Evolutionary conservation across 306 rosid genomes (phyloP).

Genomic region (Urtica urens): DNA sequence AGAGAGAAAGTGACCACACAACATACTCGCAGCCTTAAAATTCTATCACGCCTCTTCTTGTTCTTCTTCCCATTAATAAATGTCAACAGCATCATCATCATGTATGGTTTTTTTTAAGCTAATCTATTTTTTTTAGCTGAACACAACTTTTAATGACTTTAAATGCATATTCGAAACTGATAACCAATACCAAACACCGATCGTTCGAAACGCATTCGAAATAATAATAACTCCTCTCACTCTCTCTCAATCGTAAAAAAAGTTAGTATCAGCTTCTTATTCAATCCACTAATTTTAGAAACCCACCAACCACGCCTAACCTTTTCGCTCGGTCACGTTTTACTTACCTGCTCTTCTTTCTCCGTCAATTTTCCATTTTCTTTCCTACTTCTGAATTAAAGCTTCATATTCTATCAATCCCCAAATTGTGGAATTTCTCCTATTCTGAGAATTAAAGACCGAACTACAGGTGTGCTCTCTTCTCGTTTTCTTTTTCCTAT

Average conservation of each 20-base stretch:
- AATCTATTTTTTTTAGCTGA: no score
- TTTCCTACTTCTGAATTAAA: background rate
- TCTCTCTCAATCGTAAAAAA: no score
- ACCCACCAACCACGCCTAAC: constrained; percentile 23
- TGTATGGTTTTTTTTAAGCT: no score
- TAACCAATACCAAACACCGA: no score
- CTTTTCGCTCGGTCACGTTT: constrained; percentile 17
- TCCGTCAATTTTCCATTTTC: background rate
- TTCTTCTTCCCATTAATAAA: background rate
- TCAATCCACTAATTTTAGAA: no score
- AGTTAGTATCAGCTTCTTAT: no score
- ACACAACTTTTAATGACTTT: no score
- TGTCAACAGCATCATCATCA: no score
- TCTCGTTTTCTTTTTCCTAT: constrained; percentile 5
- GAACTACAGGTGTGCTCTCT: constrained; percentile 32
- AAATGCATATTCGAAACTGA: no score
- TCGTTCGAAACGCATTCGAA: no score
- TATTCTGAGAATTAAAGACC: constrained; percentile 9
- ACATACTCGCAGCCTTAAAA: background rate
- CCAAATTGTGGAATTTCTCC: constrained; percentile 31
- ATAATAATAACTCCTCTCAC: no score
- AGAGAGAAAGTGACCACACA: background rate
- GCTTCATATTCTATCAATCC: background rate
- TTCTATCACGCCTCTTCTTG: background rate
- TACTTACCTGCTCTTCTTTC: constrained; percentile 18